Base-by-base conservation (phyloP, 108 stramenopile species). In the Craspedostauros australis region DNA sequence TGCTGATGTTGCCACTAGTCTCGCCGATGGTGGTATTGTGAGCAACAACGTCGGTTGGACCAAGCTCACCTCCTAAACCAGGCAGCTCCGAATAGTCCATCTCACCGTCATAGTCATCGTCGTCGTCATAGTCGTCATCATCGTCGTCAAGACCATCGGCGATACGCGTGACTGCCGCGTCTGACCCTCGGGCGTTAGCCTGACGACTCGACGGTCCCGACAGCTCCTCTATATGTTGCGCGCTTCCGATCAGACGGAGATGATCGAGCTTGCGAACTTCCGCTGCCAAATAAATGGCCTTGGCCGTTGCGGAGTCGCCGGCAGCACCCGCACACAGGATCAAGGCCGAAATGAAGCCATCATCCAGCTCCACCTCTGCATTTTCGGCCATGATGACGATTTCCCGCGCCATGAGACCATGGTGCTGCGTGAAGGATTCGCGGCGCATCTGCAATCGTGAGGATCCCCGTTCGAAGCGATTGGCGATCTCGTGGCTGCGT, bases 251-350 rank as follows among this genome's bases (percentile, higher is more conserved):
- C 5, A 81, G 75, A 41, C 89, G 66, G 27, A 87, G 57, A 57
- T 86, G 74, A 65, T 87, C 69, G 64, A 86, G 46, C 42, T 75
- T 76, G 20, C 86, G 65, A 11, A 91, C 70, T 50, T 91, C 70
- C 18, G 73, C 65, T 6, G 79, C 89, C 29, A 91, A 46, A 59
- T 72, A 84, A 50, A 91, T 71, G 5, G 89, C 85, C 46, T 86
- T 84, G 27, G 86, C 81, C 1, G 89, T 87, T 31, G 85, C 86
- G 24, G 84, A 68, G 66, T 91, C 89, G 11, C 89, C 86, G 6
- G 86, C 84, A 2, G 81, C 68, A 11, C 77, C 86, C 5, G 86
- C 82, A 60, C 90, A 91, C 28, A 86, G 42, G 64, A 88, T 86
- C 15, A 91, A 70, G 8, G 84, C 86, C 21, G 76, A 67, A 2